Evolutionary conservation across 345 rosid species (phyloP).

Genomic region (Eucalyptus regnans): DNA sequence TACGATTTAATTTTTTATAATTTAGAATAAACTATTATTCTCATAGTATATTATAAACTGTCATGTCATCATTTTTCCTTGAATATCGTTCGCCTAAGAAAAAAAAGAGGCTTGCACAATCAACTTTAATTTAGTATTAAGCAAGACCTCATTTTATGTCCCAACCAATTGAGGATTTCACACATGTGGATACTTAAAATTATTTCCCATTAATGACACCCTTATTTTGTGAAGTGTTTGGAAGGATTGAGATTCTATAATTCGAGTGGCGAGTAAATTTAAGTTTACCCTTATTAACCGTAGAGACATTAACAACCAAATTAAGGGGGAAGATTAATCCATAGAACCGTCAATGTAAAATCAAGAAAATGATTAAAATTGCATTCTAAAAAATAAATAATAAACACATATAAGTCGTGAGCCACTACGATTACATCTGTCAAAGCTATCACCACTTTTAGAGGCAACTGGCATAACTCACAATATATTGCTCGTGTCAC

Average conservation of each 20-base stretch:
- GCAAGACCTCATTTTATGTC: not conserved
- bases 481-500: not conserved
- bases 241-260: not conserved
- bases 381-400: no score
- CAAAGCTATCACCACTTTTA: not conserved
- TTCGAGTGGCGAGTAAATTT: not conserved
- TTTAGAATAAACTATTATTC: rapidly evolving
- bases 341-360: no score
- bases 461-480: not conserved
- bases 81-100: rapidly evolving
- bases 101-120: not conserved
- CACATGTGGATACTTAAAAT: not conserved
- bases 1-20: rapidly evolving
- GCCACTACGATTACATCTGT: not conserved
- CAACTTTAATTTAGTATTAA: not conserved
- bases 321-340: no score
- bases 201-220: not conserved
- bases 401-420: not conserved
- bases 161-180: not conserved
- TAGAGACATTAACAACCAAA: not conserved
- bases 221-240: not conserved
- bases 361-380: no score
- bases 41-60: rapidly evolving
- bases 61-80: rapidly evolving
- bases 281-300: not conserved